These are phyloP conservation scores for Cladosporium sp. DNA, from an alignment of 2,329 filamentous ascomycete species.

Conservation along the genomic window DNA sequence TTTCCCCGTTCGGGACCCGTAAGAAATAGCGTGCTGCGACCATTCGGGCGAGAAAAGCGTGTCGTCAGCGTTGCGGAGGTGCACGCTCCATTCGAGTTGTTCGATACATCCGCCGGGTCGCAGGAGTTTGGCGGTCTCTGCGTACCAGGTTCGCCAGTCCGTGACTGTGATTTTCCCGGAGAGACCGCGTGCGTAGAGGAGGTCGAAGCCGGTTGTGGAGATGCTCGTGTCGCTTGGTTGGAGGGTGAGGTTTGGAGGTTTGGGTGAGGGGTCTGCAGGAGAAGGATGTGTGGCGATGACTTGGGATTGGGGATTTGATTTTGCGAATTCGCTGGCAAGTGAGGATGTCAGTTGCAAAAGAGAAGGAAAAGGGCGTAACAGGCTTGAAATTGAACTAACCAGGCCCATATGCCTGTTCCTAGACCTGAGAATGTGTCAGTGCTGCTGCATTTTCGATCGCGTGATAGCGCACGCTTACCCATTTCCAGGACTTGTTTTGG, in stretches of 20 bases:
- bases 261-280: neutral
- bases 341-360: neutral
- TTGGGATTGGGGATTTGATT: neutral
- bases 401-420: constrained; percentile 42
- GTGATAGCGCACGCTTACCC: constrained; percentile 27
- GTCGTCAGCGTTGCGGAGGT: constrained; percentile 26
- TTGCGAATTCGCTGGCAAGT: neutral
- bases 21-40: constrained; percentile 17
- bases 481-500: constrained; percentile 39
- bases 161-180: neutral
- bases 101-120: constrained; percentile 41
- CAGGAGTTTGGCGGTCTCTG: constrained; percentile 27
- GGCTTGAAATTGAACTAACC: constrained; percentile 1
- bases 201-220: neutral
- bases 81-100: constrained; percentile 35
- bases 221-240: neutral
- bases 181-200: neutral
- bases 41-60: constrained; percentile 24
- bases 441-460: neutral
- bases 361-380: no score
- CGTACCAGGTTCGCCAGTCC: constrained; percentile 30
- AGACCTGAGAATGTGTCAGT: constrained; percentile 27
- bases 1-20: constrained; percentile 6
- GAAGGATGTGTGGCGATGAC: neutral
- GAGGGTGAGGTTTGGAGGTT: neutral